Conservation (phyloP, 129 eudicot species). For the Chrysanthemum makinoi region DNA sequence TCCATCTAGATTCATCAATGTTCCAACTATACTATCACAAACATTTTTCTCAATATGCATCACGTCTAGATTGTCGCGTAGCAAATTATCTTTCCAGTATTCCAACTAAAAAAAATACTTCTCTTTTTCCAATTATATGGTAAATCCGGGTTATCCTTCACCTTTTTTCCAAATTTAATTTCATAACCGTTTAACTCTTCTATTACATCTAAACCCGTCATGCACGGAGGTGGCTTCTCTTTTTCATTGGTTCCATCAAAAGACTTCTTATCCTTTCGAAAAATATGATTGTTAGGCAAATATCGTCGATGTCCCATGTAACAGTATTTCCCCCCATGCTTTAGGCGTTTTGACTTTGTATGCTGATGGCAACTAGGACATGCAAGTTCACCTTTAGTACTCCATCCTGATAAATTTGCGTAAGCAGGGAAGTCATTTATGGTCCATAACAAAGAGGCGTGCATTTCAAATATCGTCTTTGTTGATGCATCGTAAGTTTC, state of each 20-base stretch:
- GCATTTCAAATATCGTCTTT: slow-evolving; percentile 7
- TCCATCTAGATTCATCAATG: slow-evolving; percentile 21
- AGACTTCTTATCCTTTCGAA: slow-evolving; percentile 5
- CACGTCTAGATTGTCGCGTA: slow-evolving; percentile 17
- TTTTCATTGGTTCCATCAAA: not conserved
- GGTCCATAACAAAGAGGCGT: slow-evolving; percentile 14
- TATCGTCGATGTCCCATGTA: slow-evolving; percentile 5
- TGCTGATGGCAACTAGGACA: slow-evolving; percentile 2
- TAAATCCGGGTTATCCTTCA: slow-evolving; percentile 9
- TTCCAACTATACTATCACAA: slow-evolving; percentile 8
- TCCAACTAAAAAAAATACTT: slow-evolving; percentile 17
- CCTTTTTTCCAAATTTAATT: slow-evolving; percentile 13
- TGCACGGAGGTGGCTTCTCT: not conserved
- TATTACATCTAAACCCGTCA: not conserved
- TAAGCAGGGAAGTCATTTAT: slow-evolving; percentile 12
- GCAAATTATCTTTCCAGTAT: slow-evolving; percentile 15
- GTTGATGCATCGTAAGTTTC: slow-evolving; percentile 6
- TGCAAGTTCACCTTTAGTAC: slow-evolving; percentile 5
- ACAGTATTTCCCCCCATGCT: not conserved
- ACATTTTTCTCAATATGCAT: slow-evolving; percentile 21
- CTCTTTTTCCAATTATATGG: slow-evolving; percentile 19
- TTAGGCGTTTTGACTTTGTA: slow-evolving; percentile 7
- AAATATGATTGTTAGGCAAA: not conserved
- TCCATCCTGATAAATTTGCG: slow-evolving; percentile 9
- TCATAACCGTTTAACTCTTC: not conserved